These are phyloP conservation scores for Solanum bukasovii DNA, from an alignment of 257 asterid species.

Conservation along the genomic window DNA sequence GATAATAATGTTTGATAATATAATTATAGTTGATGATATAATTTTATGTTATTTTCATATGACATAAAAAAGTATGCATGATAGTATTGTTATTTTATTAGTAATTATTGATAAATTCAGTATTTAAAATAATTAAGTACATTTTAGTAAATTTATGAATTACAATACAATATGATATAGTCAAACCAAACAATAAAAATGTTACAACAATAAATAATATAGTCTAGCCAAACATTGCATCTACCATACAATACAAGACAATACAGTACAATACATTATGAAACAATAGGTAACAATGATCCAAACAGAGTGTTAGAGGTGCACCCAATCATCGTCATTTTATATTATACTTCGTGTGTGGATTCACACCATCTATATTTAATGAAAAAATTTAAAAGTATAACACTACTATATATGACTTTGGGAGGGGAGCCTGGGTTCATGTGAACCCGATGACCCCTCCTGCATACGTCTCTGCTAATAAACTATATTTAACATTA, in stretches of 20 bases:
- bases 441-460: neutral
- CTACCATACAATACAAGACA: too few species aligned
- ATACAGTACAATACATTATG: too few species aligned
- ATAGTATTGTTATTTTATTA: too few species aligned
- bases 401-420: neutral
- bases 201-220: too few species aligned
- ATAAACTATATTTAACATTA: neutral
- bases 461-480: neutral
- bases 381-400: too few species aligned
- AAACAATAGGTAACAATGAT: neutral
- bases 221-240: too few species aligned
- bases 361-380: neutral
- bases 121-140: neutral
- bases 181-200: too few species aligned
- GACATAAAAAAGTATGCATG: neutral
- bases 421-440: neutral
- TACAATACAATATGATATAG: neutral
- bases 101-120: too few species aligned
- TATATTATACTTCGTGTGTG: neutral
- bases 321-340: neutral
- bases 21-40: neutral
- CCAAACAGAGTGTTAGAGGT: neutral
- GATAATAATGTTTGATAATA: neutral
- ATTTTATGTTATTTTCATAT: neutral
- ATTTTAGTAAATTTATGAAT: too few species aligned